These are phyloP conservation scores for Polyporus tsugae DNA, from an alignment of 1,284 basidiomycete genomes.

Conservation along the genomic window DNA sequence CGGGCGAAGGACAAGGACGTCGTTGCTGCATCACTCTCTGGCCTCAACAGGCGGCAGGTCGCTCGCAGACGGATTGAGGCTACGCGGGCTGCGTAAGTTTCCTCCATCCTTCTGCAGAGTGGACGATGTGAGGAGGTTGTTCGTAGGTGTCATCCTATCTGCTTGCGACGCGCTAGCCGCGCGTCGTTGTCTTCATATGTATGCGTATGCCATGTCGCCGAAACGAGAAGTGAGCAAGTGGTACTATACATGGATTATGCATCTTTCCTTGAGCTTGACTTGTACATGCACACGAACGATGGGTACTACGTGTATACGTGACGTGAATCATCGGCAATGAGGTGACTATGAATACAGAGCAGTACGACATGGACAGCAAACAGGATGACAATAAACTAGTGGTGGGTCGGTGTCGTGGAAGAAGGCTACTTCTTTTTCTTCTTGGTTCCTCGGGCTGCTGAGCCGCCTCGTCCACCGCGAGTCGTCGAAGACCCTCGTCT, in stretches of 20 bases:
- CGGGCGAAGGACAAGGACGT: slow-evolving; percentile 86
- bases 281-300: not conserved
- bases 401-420: no score
- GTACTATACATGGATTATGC: slow-evolving; percentile 35
- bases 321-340: not conserved
- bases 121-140: slow-evolving; percentile 19
- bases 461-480: slow-evolving; percentile 37
- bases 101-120: slow-evolving; percentile 9
- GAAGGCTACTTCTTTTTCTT: slow-evolving; percentile 37
- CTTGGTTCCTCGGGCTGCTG: slow-evolving; percentile 34
- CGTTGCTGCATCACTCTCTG: slow-evolving; percentile 58
- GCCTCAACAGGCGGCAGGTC: slow-evolving; percentile 83
- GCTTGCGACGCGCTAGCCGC: slow-evolving; percentile 29
- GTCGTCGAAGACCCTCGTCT: slow-evolving; percentile 30
- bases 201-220: slow-evolving; percentile 44
- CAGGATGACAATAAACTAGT: slow-evolving; percentile 7
- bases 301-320: not conserved
- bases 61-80: slow-evolving; percentile 87
- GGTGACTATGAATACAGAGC: slow-evolving; percentile 23
- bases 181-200: slow-evolving; percentile 40
- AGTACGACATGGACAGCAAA: slow-evolving; percentile 20
- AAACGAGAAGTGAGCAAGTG: slow-evolving; percentile 34
- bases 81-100: slow-evolving; percentile 50
- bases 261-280: slow-evolving; percentile 23
- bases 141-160: slow-evolving; percentile 32